Evolutionary conservation across 306 rosid genomes (phyloP).

Genomic region (Acacia melanoxylon): DNA sequence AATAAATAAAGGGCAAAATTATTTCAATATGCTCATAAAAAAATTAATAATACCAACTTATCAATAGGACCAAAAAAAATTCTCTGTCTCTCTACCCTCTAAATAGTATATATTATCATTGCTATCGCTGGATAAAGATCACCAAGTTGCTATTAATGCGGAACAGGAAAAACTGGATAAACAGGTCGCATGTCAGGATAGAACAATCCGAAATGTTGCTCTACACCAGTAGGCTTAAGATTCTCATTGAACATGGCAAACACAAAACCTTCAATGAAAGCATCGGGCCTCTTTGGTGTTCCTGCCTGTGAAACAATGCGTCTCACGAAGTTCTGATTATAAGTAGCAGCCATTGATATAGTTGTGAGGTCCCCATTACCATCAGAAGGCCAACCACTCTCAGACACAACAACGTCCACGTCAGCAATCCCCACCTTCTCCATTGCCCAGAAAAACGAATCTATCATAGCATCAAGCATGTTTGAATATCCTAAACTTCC

Average conservation of each 20-base stretch:
- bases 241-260: conserved; percentile 48
- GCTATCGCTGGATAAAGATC: background rate
- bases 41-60: no score
- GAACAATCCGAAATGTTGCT: conserved; percentile 39
- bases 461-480: conserved; percentile 41
- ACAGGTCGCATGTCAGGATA: conserved; percentile 36
- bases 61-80: no score
- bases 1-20: no score
- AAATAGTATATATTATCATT: background rate
- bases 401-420: conserved; percentile 32
- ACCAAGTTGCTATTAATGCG: background rate
- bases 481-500: conserved; percentile 15
- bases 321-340: conserved; percentile 26
- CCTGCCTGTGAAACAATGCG: conserved; percentile 25
- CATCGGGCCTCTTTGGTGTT: conserved; percentile 38
- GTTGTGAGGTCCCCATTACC: conserved; percentile 34
- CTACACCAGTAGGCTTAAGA: conserved; percentile 25
- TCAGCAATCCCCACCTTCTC: background rate
- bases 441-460: conserved; percentile 39
- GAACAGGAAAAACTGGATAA: conserved; percentile 30
- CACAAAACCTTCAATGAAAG: conserved; percentile 33
- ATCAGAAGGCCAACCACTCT: conserved; percentile 48
- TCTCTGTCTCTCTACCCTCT: no score
- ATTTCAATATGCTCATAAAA: no score
- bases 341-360: conserved; percentile 14